These are phyloP conservation scores for Fusarium agapanthi DNA, from an alignment of 2,329 filamentous ascomycete genomes.

Conservation along the genomic window DNA sequence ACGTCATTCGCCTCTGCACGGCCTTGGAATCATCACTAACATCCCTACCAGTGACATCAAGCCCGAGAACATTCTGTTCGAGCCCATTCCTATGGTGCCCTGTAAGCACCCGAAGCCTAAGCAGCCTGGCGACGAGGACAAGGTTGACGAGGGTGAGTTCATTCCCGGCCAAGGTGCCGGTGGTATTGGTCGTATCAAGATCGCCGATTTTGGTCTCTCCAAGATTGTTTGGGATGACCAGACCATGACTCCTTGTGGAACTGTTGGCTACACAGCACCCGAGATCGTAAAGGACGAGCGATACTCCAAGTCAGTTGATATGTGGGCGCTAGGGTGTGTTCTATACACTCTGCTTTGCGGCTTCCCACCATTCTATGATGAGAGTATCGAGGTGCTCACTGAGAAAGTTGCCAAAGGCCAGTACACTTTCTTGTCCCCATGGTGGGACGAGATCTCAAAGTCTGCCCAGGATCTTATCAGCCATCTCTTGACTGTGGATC, in stretches of 20 bases:
- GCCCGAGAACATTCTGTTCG: slow-evolving; percentile 95
- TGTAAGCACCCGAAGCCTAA: slow-evolving; percentile 82
- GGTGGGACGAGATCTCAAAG: slow-evolving; percentile 99
- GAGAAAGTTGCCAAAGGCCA: slow-evolving; percentile 97
- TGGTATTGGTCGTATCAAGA: slow-evolving; percentile 94
- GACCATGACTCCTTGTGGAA: slow-evolving; percentile 99
- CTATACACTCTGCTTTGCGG: slow-evolving; percentile 96
- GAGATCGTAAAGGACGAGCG: slow-evolving; percentile 99
- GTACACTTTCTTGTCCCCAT: slow-evolving; percentile 96
- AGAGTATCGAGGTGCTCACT: slow-evolving; percentile 95
- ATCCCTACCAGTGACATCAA: slow-evolving; percentile 82
- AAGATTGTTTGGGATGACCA: slow-evolving; percentile 99
- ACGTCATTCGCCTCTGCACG: slow-evolving; percentile 40
- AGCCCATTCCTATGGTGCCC: slow-evolving; percentile 82
- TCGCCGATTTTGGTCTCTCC: slow-evolving; percentile 96
- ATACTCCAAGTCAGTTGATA: slow-evolving; percentile 98
- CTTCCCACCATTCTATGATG: slow-evolving; percentile 98
- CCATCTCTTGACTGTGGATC: slow-evolving; percentile 92
- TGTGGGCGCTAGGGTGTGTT: slow-evolving; percentile 98
- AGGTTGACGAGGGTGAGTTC: slow-evolving; percentile 96
- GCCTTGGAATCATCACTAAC: slow-evolving; percentile 31
- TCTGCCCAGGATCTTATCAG: slow-evolving; percentile 93
- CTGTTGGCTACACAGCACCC: slow-evolving; percentile 95
- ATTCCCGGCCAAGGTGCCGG: slow-evolving; percentile 82
- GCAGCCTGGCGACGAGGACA: slow-evolving; percentile 92